Evolutionary conservation across 2,329 filamentous ascomycete species (phyloP).

Genomic region (Clarireedia hainanense): DNA sequence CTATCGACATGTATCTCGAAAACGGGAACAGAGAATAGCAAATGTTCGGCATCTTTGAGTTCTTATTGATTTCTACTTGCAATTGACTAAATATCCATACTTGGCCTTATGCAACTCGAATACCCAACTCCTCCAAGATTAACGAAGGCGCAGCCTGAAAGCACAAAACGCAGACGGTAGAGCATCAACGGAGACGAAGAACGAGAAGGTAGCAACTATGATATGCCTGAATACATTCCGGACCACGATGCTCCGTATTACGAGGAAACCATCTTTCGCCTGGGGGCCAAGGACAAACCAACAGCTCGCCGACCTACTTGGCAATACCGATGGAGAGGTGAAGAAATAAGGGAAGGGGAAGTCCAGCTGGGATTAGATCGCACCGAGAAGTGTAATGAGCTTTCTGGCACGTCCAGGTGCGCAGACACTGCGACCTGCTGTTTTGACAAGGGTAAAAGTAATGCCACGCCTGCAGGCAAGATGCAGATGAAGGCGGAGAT

Average conservation of each 20-base stretch:
- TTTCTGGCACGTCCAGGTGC: conserved; percentile 13
- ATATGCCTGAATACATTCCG: background rate
- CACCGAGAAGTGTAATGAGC: conserved; percentile 11
- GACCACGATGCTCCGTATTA: background rate
- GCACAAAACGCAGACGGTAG: conserved; percentile 10
- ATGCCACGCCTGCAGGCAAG: background rate
- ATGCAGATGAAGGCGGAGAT: conserved; percentile 6
- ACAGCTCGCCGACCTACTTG: conserved; percentile 15
- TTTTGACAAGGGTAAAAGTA: conserved; percentile 14
- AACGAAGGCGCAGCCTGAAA: background rate
- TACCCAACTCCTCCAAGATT: conserved; percentile 9
- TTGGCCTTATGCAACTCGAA: conserved; percentile 17
- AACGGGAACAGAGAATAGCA: conserved; percentile 11
- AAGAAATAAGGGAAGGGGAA: conserved; percentile 18
- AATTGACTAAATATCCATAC: background rate
- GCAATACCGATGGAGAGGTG: conserved; percentile 16
- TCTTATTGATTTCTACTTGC: background rate
- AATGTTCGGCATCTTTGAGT: conserved; percentile 11
- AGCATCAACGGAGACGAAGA: conserved; percentile 10
- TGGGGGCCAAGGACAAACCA: conserved; percentile 12
- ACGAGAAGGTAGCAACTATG: conserved; percentile 8
- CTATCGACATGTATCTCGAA: conserved; percentile 12
- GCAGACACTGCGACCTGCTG: conserved; percentile 1
- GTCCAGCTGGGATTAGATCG: conserved; percentile 13
- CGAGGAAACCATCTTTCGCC: conserved; percentile 8